These are phyloP conservation scores for Stagonosporopsis rhizophila DNA, from an alignment of 2,329 filamentous ascomycete species.

Conservation along the genomic window DNA sequence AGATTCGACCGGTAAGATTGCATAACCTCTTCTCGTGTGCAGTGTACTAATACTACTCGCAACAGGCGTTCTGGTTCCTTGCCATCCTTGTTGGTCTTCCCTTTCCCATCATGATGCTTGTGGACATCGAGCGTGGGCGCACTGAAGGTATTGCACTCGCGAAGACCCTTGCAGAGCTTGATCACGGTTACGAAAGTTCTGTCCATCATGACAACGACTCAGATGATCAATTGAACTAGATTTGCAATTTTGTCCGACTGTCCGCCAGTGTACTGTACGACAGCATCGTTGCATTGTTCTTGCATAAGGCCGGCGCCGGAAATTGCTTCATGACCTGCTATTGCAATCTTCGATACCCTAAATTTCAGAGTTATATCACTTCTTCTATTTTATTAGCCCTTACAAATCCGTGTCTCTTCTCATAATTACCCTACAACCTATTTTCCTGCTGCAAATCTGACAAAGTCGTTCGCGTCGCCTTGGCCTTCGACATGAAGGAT, in stretches of 20 bases:
- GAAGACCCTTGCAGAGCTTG: constrained; percentile 43
- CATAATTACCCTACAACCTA: too few species aligned
- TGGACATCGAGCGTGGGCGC: constrained; percentile 74
- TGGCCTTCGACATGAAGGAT: too few species aligned
- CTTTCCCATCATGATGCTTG: constrained; percentile 81
- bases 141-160: constrained; percentile 52
- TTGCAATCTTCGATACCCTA: constrained; percentile 2
- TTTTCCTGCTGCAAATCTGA: too few species aligned
- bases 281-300: neutral
- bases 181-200: neutral
- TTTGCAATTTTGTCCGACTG: neutral
- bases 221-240: neutral
- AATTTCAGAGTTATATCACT: neutral
- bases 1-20: constrained; percentile 54
- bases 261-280: neutral
- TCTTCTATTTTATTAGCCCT: too few species aligned
- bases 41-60: neutral
- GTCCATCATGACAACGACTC: neutral
- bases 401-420: too few species aligned
- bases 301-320: neutral
- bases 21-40: neutral
- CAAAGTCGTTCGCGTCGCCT: too few species aligned
- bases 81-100: constrained; percentile 84
- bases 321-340: neutral
- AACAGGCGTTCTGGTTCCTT: constrained; percentile 84